Evolutionary conservation across 1,284 basidiomycete genomes (phyloP).

Genomic region (Ustilago xerochloae): DNA sequence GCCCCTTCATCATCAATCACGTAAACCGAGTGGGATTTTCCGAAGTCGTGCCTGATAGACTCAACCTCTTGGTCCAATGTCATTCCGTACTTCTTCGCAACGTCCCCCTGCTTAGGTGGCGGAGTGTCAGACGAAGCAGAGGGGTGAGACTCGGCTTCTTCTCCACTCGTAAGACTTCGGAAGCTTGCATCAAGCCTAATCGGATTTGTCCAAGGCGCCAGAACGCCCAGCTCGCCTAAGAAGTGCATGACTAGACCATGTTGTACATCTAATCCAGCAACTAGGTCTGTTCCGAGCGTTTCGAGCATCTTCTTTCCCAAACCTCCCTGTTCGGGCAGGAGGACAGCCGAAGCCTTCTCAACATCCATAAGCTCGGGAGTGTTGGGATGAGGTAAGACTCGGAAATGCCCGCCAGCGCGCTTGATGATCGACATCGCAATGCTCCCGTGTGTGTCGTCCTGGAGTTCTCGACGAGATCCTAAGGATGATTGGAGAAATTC

Average conservation of each 20-base stretch:
- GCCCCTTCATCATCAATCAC: conserved; percentile 87
- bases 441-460: conserved; percentile 75
- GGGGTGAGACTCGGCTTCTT: conserved; percentile 20
- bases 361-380: neutral
- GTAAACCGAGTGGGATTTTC: conserved; percentile 78
- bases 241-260: conserved; percentile 51
- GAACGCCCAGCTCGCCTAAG: conserved; percentile 40
- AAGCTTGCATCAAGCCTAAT: conserved; percentile 43
- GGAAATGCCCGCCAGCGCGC: conserved; percentile 69
- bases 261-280: conserved; percentile 45
- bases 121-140: neutral
- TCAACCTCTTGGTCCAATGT: conserved; percentile 34
- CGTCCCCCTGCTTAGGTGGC: neutral
- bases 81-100: conserved; percentile 20
- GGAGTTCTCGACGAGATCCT: conserved; percentile 74
- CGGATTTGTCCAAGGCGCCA: conserved; percentile 58
- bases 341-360: conserved; percentile 4
- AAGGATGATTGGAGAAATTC: conserved; percentile 77
- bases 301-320: conserved; percentile 23
- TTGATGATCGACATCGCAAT: conserved; percentile 76
- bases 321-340: conserved; percentile 10
- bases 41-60: conserved; percentile 78
- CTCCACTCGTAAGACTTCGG: conserved; percentile 18
- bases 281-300: conserved; percentile 20
- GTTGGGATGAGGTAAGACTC: conserved; percentile 32